phyloP scores from a whole-genome alignment of 2,329 filamentous ascomycete species.

The Graphiopsis chlorocephala region DNA sequence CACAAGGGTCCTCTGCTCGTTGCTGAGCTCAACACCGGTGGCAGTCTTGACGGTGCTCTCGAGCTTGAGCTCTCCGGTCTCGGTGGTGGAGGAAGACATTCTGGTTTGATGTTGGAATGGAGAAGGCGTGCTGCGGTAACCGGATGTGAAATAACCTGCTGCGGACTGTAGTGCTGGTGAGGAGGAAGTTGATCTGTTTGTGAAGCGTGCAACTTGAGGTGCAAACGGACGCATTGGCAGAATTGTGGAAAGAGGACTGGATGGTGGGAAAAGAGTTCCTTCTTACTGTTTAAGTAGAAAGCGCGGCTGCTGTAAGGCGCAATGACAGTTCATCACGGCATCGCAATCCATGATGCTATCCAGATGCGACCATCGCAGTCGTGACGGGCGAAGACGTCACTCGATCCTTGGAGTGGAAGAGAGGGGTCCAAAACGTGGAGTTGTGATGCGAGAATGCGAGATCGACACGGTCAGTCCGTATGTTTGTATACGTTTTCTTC shows the following conservation, averaged over 20 bases:
- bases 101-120: neutral
- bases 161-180: conserved; percentile 6
- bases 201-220: conserved; percentile 13
- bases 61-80: conserved; percentile 42
- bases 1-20: conserved; percentile 54
- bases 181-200: conserved; percentile 3
- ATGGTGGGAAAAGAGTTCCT: neutral
- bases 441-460: neutral
- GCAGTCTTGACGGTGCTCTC: conserved; percentile 56
- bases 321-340: neutral
- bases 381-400: conserved; percentile 12
- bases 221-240: conserved; percentile 15
- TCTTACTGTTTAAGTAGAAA: conserved; percentile 8
- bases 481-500: neutral
- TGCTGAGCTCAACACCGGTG: conserved; percentile 50
- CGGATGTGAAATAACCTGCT: conserved; percentile 1
- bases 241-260: neutral
- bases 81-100: conserved; percentile 28
- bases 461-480: neutral
- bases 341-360: conserved; percentile 15
- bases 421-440: neutral
- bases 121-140: neutral
- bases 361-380: neutral
- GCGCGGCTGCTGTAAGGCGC: neutral
- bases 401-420: neutral